These are phyloP conservation scores for Nyssa sinensis DNA, from an alignment of 148 eudicot genomes.

Conservation along the genomic window DNA sequence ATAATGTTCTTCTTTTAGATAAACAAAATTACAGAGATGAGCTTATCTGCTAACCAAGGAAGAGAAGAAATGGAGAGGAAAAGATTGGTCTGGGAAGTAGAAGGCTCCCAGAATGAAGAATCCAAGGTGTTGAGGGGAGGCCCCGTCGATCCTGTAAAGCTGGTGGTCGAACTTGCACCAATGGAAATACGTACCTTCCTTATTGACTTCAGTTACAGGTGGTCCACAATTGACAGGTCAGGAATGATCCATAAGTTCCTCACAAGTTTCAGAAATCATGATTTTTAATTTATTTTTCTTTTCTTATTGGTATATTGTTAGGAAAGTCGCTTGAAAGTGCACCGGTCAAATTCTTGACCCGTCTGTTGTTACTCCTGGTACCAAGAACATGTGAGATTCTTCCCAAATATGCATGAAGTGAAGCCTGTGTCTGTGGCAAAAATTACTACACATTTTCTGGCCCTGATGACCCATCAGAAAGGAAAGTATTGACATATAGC, in stretches of 20 bases:
- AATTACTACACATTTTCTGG: background rate
- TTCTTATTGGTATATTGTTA: no score
- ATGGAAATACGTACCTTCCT: slow-evolving; percentile 63
- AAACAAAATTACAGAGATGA: slow-evolving; percentile 22
- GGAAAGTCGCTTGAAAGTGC: background rate
- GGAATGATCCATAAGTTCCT: background rate
- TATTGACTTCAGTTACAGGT: slow-evolving; percentile 24
- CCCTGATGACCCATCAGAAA: background rate
- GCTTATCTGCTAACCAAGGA: slow-evolving; percentile 50
- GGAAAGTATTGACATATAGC: background rate
- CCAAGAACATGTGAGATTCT: background rate
- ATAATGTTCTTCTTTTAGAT: slow-evolving; percentile 12
- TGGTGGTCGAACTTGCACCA: slow-evolving; percentile 50
- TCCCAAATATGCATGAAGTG: background rate
- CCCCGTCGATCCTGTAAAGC: slow-evolving; percentile 42
- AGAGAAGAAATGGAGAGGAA: slow-evolving; percentile 46
- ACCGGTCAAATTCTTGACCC: background rate
- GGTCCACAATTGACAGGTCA: background rate
- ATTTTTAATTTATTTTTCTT: background rate
- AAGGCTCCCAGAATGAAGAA: slow-evolving; percentile 28
- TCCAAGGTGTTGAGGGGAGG: slow-evolving; percentile 35
- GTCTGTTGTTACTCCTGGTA: background rate
- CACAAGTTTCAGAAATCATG: background rate
- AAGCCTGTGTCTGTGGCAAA: background rate
- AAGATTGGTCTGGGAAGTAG: slow-evolving; percentile 50